Percentiles rank a stretch among this genome's conserved stretches.
These are phyloP conservation scores for Lolium multiflorum DNA, from an alignment of 176 grass and related monocot species.

Conservation along the genomic window DNA sequence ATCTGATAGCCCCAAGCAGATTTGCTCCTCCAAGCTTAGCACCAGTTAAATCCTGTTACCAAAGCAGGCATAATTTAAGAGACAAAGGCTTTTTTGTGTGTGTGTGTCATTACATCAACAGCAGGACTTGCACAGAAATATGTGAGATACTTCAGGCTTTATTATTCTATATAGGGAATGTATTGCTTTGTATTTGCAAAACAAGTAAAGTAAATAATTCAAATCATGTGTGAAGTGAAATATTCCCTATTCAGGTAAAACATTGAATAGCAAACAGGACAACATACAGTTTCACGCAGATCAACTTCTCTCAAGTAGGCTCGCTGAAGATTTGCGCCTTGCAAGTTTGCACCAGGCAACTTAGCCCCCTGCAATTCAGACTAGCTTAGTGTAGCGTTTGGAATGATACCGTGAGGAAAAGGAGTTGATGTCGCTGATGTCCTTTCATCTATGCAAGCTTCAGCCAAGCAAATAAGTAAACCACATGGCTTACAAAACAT, in stretches of 20 bases:
- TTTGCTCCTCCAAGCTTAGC: conserved; percentile 94
- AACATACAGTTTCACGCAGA: conserved; percentile 88
- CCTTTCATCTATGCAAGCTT: conserved; percentile 12
- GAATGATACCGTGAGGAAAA: not conserved
- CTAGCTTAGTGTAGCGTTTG: not conserved
- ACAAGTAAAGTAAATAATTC: not conserved
- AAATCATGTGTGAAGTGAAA: not conserved
- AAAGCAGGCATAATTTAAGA: conserved; percentile 32
- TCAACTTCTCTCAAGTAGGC: conserved; percentile 95
- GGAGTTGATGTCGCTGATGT: not conserved
- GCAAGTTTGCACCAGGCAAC: conserved; percentile 80
- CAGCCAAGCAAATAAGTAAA: conserved; percentile 9
- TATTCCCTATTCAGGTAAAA: conserved; percentile 1
- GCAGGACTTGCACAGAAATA: not conserved
- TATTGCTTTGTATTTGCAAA: conserved; percentile 10
- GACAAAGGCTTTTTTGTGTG: not conserved
- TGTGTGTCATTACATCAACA: not conserved
- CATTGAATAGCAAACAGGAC: conserved; percentile 7
- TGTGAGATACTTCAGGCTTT: not conserved
- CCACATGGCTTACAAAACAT: not conserved
- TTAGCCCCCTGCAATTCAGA: conserved; percentile 75
- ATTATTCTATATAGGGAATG: not conserved
- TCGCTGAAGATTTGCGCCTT: conserved; percentile 92
- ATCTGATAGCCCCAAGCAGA: conserved; percentile 89
- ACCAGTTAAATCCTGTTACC: conserved; percentile 72